Evolutionary conservation across 345 rosid genomes (phyloP), one percentile per base, ranked within the genome.

Genomic region (Kernera saxatilis): DNA sequence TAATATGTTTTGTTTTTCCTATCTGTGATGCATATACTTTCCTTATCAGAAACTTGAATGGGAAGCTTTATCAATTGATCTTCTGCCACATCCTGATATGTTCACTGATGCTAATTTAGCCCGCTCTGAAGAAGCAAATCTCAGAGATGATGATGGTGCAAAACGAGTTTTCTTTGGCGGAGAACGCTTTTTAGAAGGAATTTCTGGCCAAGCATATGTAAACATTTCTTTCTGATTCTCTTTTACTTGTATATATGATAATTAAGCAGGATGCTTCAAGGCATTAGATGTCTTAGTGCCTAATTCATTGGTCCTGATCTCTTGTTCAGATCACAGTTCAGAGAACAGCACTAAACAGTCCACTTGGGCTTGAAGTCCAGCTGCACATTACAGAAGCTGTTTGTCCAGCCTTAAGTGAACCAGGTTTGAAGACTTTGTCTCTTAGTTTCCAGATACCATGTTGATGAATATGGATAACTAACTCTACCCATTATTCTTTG

Each of bases 51-150:
- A 89, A 89, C 97, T 94, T 61, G 97, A 89, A 83, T 94, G 99
- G 98, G 97, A 86, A 77, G 88, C 97, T 54, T 78, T 94, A 80
- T 94, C 99, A 63, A 77, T 94, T 70, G 99, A 94, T 87, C 98
- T 94, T 63, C 84, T 94, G 81, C 99, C 99, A 63, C 98, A 94
- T 85, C 99, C 99, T 77, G 99, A 94, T 83, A 94, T 94, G 99
- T 94, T 94, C 77, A 71, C 87, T 43, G 99, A 94, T 56, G 91
- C 90, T 74, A 93, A 82, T 82, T 74, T 93, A 80, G 96, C 89
- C 44, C 80, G 87, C 26, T 68, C 85, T 46, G 83, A 84, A 64
- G 92, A 83, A 78, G 85, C 77, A 54, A 70, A 86, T 71, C 84
- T 82, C 39, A 94, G 96, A 82, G 99, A 89, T 75, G 93, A 91